Evolutionary conservation across 768 basidiomycete species (phyloP), one percentile per base, ranked within the genome.

Genomic region (Astraeus odoratus): DNA sequence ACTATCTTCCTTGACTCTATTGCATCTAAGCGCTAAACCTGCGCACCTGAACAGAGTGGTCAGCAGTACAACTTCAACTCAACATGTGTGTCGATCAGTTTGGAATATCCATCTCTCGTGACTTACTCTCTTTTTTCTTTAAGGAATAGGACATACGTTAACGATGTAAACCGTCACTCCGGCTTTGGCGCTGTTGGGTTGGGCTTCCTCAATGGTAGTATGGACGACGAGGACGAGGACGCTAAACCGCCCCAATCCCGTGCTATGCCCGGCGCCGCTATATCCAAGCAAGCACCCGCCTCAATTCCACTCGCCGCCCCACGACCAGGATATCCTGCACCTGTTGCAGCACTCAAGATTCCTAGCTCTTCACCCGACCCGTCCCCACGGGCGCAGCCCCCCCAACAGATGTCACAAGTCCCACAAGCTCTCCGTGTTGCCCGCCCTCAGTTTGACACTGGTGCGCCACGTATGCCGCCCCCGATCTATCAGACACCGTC

Each of bases 271-370:
- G n/a, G n/a, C n/a, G n/a, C n/a, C n/a, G n/a, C n/a, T 39, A 22
- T 42, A 43, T 39, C 29, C 56, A 23, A 57, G 63, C 30, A 50
- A 59, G 43, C 59, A 66, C 51, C 64, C 13, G 50, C 58, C 4
- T 53, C 63, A 40, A 57, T 70, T 37, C 69, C 73, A 8, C 77
- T 87, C 50, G 83, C 78, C 3, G 79, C 83, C 3, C 86, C 85
- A 20, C 74, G 74, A 29, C 85, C 86, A 3, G 85, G 86, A 5
- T 88, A 88, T 53, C 76, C 82, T 24, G 77, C 82, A 3, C 81
- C 81, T 26, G 75, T 86, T 23, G 69, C 81, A 12, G 81, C 77
- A 2, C 74, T 86, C 26, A 80, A 77, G 51, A 65, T 84, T 24
- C 65, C 67, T 23, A 68, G 71, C 1, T 60, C 69, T 5, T 57